Conservation (phyloP, 352 stramenopile species). For the Globisporangium takayamanum region DNA sequence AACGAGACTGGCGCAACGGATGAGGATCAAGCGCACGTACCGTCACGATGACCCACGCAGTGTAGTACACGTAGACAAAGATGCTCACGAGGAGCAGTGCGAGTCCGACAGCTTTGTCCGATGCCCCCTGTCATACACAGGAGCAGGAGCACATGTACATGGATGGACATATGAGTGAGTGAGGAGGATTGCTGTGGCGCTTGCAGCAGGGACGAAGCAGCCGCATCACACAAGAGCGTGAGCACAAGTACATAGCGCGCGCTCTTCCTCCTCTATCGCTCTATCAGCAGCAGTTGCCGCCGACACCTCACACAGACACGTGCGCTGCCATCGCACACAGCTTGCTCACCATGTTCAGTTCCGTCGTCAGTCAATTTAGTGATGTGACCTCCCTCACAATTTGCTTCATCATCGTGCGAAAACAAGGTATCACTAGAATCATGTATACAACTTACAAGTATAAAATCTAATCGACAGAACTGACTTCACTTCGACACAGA, state of each 20-base stretch:
- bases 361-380: background rate
- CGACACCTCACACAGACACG: too few species aligned
- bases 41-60: conserved; percentile 86
- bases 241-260: too few species aligned
- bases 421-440: background rate
- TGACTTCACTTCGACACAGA: background rate
- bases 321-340: background rate
- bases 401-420: background rate
- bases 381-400: background rate
- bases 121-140: conserved; percentile 33
- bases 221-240: too few species aligned
- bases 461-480: background rate
- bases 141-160: background rate
- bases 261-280: background rate
- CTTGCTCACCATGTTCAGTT: background rate
- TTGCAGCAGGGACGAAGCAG: background rate
- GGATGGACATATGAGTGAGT: background rate
- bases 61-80: conserved; percentile 90
- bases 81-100: conserved; percentile 76
- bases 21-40: conserved; percentile 22
- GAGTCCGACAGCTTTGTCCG: conserved; percentile 73
- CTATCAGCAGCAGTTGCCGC: too few species aligned
- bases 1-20: background rate
- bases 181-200: background rate
- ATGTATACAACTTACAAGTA: background rate